Conservation (phyloP, 352 stramenopile genomes). For the Blastocystis sp. region DNA sequence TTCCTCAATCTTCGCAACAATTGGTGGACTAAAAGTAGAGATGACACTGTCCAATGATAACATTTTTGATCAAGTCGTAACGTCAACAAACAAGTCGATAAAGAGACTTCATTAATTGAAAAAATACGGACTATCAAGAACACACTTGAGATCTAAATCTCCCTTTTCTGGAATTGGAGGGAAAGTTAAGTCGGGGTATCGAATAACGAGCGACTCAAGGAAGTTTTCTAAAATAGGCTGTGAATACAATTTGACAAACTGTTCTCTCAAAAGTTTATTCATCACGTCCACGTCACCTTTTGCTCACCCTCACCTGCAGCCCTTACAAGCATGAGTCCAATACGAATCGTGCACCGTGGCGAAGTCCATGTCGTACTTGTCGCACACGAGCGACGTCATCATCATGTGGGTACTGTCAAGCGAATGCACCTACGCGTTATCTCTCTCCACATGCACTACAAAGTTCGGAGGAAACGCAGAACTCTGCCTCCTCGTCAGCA, state of each 20-base stretch:
- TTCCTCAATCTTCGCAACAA: background rate
- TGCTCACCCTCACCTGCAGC: background rate
- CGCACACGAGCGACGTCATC: constrained; percentile 88
- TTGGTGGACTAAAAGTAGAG: background rate
- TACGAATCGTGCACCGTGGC: constrained; percentile 97
- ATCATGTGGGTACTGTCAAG: constrained; percentile 99
- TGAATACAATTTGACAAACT: constrained; percentile 94
- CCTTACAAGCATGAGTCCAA: constrained; percentile 87
- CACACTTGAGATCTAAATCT: constrained; percentile 84
- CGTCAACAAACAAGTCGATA: constrained; percentile 23
- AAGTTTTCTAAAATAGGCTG: constrained; percentile 89
- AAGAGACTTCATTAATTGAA: constrained; percentile 83
- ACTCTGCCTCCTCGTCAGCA: constrained; percentile 78
- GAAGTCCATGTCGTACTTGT: constrained; percentile 81
- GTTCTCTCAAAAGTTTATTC: constrained; percentile 78
- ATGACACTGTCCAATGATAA: background rate
- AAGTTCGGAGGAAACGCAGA: constrained; percentile 97
- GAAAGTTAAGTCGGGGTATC: constrained; percentile 89
- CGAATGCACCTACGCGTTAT: constrained; percentile 80
- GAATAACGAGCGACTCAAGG: constrained; percentile 79
- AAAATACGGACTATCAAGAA: constrained; percentile 92
- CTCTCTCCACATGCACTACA: background rate
- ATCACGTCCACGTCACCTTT: constrained; percentile 85
- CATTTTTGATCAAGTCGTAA: background rate
- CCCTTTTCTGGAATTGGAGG: constrained; percentile 82